Conservation (phyloP, 495 filamentous ascomycete species). For the Penicillium roqueforti region DNA sequence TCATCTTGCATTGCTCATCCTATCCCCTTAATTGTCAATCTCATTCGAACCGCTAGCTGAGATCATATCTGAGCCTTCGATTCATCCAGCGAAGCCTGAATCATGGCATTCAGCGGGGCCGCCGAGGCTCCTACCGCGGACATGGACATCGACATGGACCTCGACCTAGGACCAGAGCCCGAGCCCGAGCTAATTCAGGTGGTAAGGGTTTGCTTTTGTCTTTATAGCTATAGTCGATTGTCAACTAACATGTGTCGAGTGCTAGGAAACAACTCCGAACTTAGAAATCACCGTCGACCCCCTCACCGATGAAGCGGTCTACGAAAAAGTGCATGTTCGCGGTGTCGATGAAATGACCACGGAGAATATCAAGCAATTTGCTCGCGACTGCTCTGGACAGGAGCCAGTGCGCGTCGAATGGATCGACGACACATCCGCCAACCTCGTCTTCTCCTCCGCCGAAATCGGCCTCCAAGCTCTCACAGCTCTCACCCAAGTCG, state of each 20-base stretch:
- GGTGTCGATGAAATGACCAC: conserved; percentile 81
- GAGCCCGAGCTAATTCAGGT: conserved; percentile 36
- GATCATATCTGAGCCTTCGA: neutral
- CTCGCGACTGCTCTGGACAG: conserved; percentile 56
- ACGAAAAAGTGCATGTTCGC: conserved; percentile 71
- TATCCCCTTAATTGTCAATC: neutral
- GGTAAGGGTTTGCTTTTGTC: conserved; percentile 22
- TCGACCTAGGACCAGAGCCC: conserved; percentile 47
- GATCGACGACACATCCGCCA: conserved; percentile 92
- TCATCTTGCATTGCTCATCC: conserved; percentile 1
- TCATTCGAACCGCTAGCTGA: neutral
- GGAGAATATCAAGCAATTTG: conserved; percentile 67
- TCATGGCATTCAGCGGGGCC: conserved; percentile 9
- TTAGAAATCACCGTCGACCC: conserved; percentile 25
- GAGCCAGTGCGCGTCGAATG: conserved; percentile 70
- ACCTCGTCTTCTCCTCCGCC: conserved; percentile 68
- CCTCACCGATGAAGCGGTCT: conserved; percentile 31
- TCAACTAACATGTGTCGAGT: neutral
- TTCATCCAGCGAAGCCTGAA: conserved; percentile 18
- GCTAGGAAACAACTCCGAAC: conserved; percentile 23
- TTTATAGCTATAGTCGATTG: neutral
- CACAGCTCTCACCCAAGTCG: conserved; percentile 51
- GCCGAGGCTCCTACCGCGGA: conserved; percentile 20
- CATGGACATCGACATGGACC: conserved; percentile 78
- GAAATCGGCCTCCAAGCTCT: conserved; percentile 71